These are phyloP conservation scores for Neofusicoccum ribis DNA, from an alignment of 2,329 filamentous ascomycete genomes.

Conservation along the genomic window DNA sequence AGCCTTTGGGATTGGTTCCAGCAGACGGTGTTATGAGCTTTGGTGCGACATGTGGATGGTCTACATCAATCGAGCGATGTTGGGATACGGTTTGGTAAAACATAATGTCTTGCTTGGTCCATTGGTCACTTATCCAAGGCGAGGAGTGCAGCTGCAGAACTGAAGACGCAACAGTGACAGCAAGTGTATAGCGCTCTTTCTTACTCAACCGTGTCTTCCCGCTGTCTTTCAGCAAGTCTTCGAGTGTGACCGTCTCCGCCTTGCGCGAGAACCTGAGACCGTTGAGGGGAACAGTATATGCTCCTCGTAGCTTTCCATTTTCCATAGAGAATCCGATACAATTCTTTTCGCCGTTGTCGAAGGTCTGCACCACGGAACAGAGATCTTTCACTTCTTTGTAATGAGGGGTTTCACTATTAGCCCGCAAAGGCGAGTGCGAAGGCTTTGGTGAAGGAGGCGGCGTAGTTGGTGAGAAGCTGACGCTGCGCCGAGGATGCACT, in stretches of 20 bases:
- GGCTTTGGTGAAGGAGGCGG: constrained; percentile 26
- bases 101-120: constrained; percentile 35
- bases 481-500: constrained; percentile 26
- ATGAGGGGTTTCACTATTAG: not conserved
- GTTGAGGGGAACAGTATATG: constrained; percentile 26
- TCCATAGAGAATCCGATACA: constrained; percentile 38
- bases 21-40: constrained; percentile 20
- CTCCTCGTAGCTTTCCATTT: constrained; percentile 32
- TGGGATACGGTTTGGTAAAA: constrained; percentile 30
- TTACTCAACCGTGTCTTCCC: constrained; percentile 30
- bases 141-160: constrained; percentile 39
- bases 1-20: constrained; percentile 19
- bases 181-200: constrained; percentile 37
- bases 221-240: constrained; percentile 31
- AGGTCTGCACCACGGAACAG: not conserved
- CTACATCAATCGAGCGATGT: constrained; percentile 29
- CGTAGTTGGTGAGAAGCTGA: constrained; percentile 32
- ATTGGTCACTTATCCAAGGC: constrained; percentile 38
- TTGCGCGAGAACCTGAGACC: constrained; percentile 19
- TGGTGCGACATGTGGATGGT: constrained; percentile 34
- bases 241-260: constrained; percentile 30
- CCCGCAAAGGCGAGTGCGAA: not conserved
- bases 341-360: constrained; percentile 15
- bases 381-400: constrained; percentile 34
- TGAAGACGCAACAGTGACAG: constrained; percentile 38